Evolutionary conservation across 305 asterid genomes (phyloP).

Genomic region (Rubia tinctorum): DNA sequence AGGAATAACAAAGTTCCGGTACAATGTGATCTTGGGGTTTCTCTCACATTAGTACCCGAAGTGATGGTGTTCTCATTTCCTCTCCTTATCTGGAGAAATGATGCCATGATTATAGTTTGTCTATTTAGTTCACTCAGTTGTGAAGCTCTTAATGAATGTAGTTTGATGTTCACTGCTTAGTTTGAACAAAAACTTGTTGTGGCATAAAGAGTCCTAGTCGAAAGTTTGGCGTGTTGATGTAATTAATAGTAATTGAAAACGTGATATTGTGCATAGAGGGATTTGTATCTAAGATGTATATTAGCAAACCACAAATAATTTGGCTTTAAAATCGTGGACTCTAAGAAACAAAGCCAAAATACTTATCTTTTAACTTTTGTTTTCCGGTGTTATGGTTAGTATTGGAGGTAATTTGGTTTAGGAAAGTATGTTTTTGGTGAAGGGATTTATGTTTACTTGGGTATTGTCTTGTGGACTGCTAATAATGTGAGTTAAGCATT

Average conservation of each 20-base stretch:
- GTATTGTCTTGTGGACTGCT: neutral
- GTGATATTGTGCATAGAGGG: neutral
- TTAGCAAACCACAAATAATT: neutral
- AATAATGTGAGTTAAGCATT: neutral
- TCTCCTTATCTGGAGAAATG: neutral
- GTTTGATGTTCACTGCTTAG: neutral
- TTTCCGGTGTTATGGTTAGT: neutral
- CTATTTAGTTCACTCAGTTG: neutral
- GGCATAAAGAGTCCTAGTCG: constrained; percentile 7
- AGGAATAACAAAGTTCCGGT: neutral
- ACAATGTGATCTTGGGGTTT: neutral
- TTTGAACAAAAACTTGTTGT: constrained; percentile 3
- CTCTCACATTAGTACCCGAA: neutral
- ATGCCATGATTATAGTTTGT: neutral
- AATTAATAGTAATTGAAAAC: neutral
- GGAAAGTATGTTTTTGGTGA: neutral
- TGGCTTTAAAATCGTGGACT: neutral
- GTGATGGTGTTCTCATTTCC: neutral
- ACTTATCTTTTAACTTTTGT: neutral
- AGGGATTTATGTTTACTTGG: neutral
- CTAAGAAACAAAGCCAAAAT: too few species aligned
- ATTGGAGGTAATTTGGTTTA: neutral
- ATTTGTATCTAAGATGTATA: neutral
- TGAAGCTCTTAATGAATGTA: neutral
- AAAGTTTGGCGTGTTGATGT: constrained; percentile 1